phyloP scores from a whole-genome alignment of 2,329 filamentous ascomycete species.

The Diaporthe citrichinensis region DNA sequence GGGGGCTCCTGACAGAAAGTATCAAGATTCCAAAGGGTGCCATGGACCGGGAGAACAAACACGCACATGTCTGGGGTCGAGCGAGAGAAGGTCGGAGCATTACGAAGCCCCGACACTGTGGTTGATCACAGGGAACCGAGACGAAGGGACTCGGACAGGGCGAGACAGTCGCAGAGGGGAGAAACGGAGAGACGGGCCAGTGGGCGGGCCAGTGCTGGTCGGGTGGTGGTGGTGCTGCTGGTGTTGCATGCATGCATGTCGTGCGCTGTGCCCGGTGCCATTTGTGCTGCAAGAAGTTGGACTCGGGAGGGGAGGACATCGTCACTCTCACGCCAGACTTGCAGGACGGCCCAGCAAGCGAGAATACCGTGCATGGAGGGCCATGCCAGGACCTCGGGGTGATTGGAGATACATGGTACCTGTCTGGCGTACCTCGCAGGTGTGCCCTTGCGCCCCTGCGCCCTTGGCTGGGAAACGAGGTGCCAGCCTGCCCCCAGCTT shows the following conservation, averaged over 20 bases:
- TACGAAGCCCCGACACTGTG: neutral
- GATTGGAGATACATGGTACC: constrained; percentile 2
- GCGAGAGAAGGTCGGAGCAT: constrained; percentile 1
- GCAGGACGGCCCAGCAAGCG: constrained; percentile 20
- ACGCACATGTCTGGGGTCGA: neutral
- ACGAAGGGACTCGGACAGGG: neutral
- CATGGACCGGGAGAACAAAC: neutral
- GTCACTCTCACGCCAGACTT: constrained; percentile 41
- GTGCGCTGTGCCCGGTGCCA: constrained; percentile 19
- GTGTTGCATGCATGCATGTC: constrained; percentile 22
- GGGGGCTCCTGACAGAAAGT: neutral
- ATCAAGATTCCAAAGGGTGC: neutral
- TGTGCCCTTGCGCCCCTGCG: neutral
- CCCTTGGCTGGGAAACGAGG: constrained; percentile 6
- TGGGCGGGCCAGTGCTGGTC: neutral
- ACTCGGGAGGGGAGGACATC: constrained; percentile 16
- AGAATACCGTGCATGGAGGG: neutral
- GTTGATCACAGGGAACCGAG: constrained; percentile 1
- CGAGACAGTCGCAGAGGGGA: neutral
- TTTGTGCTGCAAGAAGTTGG: constrained; percentile 20
- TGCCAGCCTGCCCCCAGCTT: constrained; percentile 2
- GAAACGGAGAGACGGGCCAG: constrained; percentile 2
- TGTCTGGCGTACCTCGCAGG: neutral
- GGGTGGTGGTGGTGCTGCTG: neutral
- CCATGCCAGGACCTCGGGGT: neutral